Evolutionary conservation across 306 rosid species (phyloP), one percentile per base, ranked within the genome.

Genomic region (Crataegus laevigata): DNA sequence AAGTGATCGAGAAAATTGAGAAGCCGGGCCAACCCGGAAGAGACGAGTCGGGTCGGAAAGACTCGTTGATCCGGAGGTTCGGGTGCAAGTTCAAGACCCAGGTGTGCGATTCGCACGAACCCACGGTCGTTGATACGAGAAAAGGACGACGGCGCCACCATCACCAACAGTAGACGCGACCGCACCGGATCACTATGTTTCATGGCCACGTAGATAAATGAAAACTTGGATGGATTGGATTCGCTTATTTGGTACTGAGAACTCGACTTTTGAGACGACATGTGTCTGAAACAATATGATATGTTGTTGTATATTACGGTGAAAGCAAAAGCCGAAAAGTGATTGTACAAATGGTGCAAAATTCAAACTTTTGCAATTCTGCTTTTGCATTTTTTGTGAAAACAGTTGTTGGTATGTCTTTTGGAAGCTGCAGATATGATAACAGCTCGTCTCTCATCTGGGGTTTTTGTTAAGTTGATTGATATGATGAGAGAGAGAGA

Each of bases 21-120:
- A 80, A 81, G 69, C 34, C 84, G 71, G 85, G 66, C 73, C 69
- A 83, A 61, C 50, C 75, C 1, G 82, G 75, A 0, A 77, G 82
- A 58, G 0, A 77, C 32, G 4, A 82, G 80, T 14, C 62, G 12
- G 32, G 71, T 19, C 85, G 94, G 91, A 88, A 84, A 75, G 73
- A 75, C 11, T 79, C 97, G 67, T 72, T 92, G 79, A 89, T 87
- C 36, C 82, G 82, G 79, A 84, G 82, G 76, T 87, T 94, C 8
- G 91, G 99, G 24, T 94, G 99, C 63, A 94, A 94, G 82, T 94
- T 92, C 83, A 94, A 89, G 74, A 90, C 99, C 15, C 99, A 94
- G 77, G 99, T 94, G 2, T 94, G 99, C 34, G 98, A 92, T 82
- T 94, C 98, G 21, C 97, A 89, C 25, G 91, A 89, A 58, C 80